These are phyloP conservation scores for Strombidium stylifer DNA, from an alignment of 73 alveolate genomes.

Conservation along the genomic window DNA sequence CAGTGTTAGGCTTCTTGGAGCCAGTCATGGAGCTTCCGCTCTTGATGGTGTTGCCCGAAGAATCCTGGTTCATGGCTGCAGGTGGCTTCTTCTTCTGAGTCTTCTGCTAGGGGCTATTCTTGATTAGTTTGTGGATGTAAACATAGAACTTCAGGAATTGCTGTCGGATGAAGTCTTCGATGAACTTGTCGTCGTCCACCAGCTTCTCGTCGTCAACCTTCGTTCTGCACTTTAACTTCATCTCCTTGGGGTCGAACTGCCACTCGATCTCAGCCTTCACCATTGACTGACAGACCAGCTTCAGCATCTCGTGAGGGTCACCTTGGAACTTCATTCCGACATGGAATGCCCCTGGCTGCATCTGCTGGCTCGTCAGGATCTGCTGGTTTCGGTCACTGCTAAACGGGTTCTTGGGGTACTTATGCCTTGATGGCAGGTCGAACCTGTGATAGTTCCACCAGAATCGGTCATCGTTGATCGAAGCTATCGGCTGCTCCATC, in stretches of 20 bases:
- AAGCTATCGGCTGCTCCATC: too few species aligned
- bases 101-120: too few species aligned
- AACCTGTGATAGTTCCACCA: too few species aligned
- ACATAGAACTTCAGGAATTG: conserved; percentile 18
- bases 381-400: not conserved
- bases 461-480: too few species aligned
- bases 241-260: conserved; percentile 21
- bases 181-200: conserved; percentile 7
- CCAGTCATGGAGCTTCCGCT: too few species aligned
- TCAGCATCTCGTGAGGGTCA: not conserved
- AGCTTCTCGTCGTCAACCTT: not conserved
- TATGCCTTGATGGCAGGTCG: not conserved
- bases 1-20: too few species aligned
- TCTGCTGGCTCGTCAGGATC: not conserved
- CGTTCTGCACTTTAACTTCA: conserved; percentile 22
- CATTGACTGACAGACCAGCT: not conserved
- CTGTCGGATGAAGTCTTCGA: not conserved
- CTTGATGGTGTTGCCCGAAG: too few species aligned
- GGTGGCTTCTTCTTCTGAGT: too few species aligned
- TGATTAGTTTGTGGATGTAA: not conserved
- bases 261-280: conserved; percentile 12
- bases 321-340: conserved; percentile 2
- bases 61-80: too few species aligned
- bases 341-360: not conserved
- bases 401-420: not conserved